Evolutionary conservation across 2,329 filamentous ascomycete genomes (phyloP), one percentile per base, ranked within the genome.

Genomic region (Pestalotiopsis fici): DNA sequence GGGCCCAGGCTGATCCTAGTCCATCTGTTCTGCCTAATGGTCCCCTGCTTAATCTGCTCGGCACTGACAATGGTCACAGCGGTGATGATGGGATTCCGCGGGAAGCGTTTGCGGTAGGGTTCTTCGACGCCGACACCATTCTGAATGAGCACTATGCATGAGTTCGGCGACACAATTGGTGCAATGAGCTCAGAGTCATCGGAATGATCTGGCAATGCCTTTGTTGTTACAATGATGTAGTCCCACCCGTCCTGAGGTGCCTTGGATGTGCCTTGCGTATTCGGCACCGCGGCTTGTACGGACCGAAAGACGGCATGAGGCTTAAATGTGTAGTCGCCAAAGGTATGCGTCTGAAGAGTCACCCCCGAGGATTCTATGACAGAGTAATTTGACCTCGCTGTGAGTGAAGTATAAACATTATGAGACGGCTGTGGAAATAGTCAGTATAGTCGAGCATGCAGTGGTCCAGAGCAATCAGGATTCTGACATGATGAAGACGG

Each of bases 381-480:
- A 27, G 82, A 78, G 82, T 92, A 93, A 81, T 94, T 94, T 54
- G 91, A 93, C 61, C 92, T 87, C 70, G 91, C 93, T 65, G 93
- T 88, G 57, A 93, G 87, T 4, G 91, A 93, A 62, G 92, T 88
- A 67, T 86, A 81, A 54, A 90, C 81, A 66, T 86, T 84, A 66
- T 82, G 77, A 15, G 76, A 73, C 9, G 85, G 85, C 85, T 87
- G 54, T 28, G 18, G 21, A 7, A 50, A 27, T 18, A 13, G 25
- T 60, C 21, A 31, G 43, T 25, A 23, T 25, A 25, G 35, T n/a
- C n/a, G 25, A 21, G 37, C 13, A 39, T 31, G 57, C 31, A 35
- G 57, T 47, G 59, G n/a, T 23, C 47, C 23, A 11, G 3, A 56
- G 13, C 7, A 39, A 15, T 31, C 77, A 35, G 31, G 31, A 35